Evolutionary conservation across 257 asterid species (phyloP), one percentile per base, ranked within the genome.

Genomic region (Jasminum sambac): DNA sequence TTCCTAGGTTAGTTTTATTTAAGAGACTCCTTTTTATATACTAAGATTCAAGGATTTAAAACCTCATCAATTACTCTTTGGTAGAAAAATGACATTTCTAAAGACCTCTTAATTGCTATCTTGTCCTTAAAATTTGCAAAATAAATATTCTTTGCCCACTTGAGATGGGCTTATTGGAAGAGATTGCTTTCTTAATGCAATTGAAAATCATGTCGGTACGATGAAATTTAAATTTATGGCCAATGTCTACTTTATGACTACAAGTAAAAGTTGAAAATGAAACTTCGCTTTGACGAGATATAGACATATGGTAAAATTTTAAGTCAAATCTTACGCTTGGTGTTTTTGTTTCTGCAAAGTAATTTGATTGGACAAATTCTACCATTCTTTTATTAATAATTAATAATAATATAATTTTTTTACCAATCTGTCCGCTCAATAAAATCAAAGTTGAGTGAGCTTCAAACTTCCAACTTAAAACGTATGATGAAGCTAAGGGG

Each of bases 401-500:
- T n/a, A n/a, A n/a, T n/a, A n/a, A n/a, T n/a, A 37, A 37, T 37
- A 37, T 5, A 37, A 37, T 5, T 0, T 39, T 39, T 6, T 39
- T 6, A 3, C 42, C 7, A 39, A 39, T 6, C 8, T 6, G 9
- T 39, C 58, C 11, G 16, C 58, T 7, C 5, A 6, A 16, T 48
- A 48, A 48, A 48, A 48, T 16, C 25, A 6, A n/a, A 2, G 11
- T 48, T 48, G 58, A 48, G 58, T 48, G 19, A n/a, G 25, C 23
- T 48, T 24, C 58, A 48, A 48, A 48, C 14, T 61, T 74, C 74
- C 75, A 63, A 63, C 36, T 23, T 40, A 40, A 25, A 25, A 66
- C 64, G 72, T 72, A 70, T 42, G 69, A 55, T 57, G 68, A 58
- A 25, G 34, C n/a, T 34, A 1, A 8, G 50, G 40, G 76, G 19